Base-by-base conservation (phyloP, 768 basidiomycete genomes). In the Zangia roseola region DNA sequence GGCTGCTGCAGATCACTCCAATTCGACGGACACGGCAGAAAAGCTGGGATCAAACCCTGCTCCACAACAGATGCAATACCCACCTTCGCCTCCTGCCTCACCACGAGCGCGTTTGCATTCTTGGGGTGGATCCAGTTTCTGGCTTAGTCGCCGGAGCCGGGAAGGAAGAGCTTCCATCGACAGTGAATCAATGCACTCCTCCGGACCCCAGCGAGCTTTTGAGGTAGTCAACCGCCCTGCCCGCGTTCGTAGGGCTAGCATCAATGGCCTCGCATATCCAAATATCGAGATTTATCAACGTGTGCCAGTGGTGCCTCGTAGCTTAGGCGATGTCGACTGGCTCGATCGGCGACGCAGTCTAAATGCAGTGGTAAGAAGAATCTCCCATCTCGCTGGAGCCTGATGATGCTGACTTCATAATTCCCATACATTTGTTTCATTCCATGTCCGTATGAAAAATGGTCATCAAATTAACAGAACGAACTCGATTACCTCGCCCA, bases 241-340 rank as follows among this genome's bases (percentile, higher is more conserved):
- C 62, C 82, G 61, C 66, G 74, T 58, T 73, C 85, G 58, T 69
- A 80, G 80, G 72, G 77, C 67, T 14, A 79, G 77, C 40, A 69
- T 59, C 19, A 71, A 74, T 33, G 74, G 74, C 24, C 64, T 75
- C 19, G 63, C 67, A 24, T 71, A 67, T 38, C 63, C 59, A 61
- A 69, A 52, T 73, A 82, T 55, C 77, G 75, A 45, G 70, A 71
- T 41, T 35, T 76, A 62, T 74, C 83, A 59, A 53, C 74, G 63
- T 60, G 69, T 64, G 58, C 78, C 59, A 60, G 72, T 52, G 33
- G 63, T 74, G 14, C 73, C 79, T 25, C 73, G 80, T 48, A 82
- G 77, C 52, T 69, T 89, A 33, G 80, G 82, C 25, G 87, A 91
- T 60, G 72, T 88, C 42, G 88, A 88, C 61, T 91, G 90, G 90